Evolutionary conservation across 768 basidiomycete genomes (phyloP), one percentile per base, ranked within the genome.

Genomic region (Tremella fuciformis): DNA sequence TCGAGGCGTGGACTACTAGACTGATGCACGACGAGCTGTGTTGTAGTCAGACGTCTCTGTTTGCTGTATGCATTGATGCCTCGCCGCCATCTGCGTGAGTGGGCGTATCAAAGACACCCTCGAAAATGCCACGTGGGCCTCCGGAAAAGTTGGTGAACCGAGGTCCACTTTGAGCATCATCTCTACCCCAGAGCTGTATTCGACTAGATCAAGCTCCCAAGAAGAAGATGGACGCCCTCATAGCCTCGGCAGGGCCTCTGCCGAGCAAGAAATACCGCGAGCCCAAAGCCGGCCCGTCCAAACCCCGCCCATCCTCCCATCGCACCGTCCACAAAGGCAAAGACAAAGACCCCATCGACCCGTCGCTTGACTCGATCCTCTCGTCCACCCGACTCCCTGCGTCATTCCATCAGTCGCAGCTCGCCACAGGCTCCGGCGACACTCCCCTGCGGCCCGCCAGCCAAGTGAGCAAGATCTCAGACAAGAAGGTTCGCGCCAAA

Each of bases 401-500:
- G 69, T 89, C 89, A 0, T 82, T 90, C 16, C 83, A 82, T 53
- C 77, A 82, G 9, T 78, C 79, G 0, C 42, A 60, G 69, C 34
- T 53, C 52, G 34, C 60, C 69, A 8, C 62, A 71, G 40, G 22
- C 54, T 1, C 22, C 4, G 6, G 6, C 6, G n/a, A 46, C 7
- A 46, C 29, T 34, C 29, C 29, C 29, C 11, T 34, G 29, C 4
- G 29, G 29, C 29, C 42, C n/a, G n/a, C 42, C 4, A n/a, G 22
- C 42, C 46, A 53, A 7, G 40, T 69, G 29, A 29, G 51, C 15
- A 85, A 88, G 64, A 84, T 92, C 21, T 80, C 82, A 4, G 86
- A 89, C 76, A 84, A 84, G 77, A 89, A 87, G 67, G 81, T 93
- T 1, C 82, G 88, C n/a, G 79, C 84, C 2, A 82, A 86, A 63